These are phyloP conservation scores for Mortierella sp. DNA, from an alignment of 371 early-diverging fungal species.

Conservation along the genomic window DNA sequence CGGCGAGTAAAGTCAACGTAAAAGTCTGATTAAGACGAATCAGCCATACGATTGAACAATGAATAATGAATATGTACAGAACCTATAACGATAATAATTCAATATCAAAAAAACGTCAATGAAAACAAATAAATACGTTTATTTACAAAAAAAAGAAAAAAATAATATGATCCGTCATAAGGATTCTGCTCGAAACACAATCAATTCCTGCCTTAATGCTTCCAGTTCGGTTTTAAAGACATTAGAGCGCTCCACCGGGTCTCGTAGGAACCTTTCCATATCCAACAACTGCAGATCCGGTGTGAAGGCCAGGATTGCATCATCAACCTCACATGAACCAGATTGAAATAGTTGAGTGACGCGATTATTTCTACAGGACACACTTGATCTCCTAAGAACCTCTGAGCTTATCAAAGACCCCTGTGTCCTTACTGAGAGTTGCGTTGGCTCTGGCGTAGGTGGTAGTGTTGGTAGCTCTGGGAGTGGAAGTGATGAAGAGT, in stretches of 20 bases:
- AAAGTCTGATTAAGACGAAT: not conserved
- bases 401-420: not conserved
- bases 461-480: not conserved
- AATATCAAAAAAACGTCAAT: not conserved
- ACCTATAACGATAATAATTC: slow-evolving; percentile 2
- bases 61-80: not conserved
- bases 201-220: slow-evolving; percentile 14
- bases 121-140: not conserved
- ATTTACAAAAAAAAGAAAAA: not conserved
- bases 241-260: slow-evolving; percentile 9
- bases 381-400: not conserved
- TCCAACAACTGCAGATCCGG: slow-evolving; percentile 2
- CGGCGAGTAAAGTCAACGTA: not conserved
- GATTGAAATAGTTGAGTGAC: not conserved
- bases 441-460: not conserved
- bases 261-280: slow-evolving; percentile 11
- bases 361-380: not conserved
- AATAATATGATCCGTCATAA: not conserved
- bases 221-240: slow-evolving; percentile 16
- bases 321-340: not conserved
- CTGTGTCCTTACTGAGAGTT: not conserved
- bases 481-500: not conserved
- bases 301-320: not conserved
- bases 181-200: not conserved
- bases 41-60: not conserved